A percentile compares a stretch with the other conserved stretches of the same genome.
These are phyloP conservation scores for Ophiocordyceps robertsii DNA, from an alignment of 2,329 filamentous ascomycete species.

Conservation along the genomic window DNA sequence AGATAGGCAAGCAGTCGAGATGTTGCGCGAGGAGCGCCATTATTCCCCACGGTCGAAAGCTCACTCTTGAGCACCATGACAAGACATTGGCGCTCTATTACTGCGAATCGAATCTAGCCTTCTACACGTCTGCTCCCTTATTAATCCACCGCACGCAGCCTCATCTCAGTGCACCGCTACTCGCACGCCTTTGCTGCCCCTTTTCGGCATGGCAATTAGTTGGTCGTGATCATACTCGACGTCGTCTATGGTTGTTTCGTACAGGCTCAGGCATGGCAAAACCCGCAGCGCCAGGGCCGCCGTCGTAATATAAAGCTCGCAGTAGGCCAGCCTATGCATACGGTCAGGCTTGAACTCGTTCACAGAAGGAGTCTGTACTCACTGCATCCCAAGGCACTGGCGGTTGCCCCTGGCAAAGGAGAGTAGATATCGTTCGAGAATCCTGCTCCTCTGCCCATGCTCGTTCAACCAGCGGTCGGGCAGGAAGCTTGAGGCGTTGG, in stretches of 20 bases:
- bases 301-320: slow-evolving; percentile 14
- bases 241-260: slow-evolving; percentile 14
- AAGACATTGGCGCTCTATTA: too few species aligned
- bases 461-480: background rate
- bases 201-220: slow-evolving; percentile 9
- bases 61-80: too few species aligned
- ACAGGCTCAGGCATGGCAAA: slow-evolving; percentile 11
- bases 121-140: too few species aligned
- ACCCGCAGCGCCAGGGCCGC: slow-evolving; percentile 14
- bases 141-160: too few species aligned
- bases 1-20: too few species aligned
- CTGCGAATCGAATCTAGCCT: too few species aligned
- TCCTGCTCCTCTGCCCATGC: background rate
- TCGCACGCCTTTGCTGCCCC: background rate
- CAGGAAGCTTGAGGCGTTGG: background rate
- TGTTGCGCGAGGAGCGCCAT: too few species aligned
- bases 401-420: background rate
- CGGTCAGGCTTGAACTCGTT: background rate
- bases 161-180: too few species aligned
- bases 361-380: background rate
- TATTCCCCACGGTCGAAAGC: too few species aligned
- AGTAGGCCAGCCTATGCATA: slow-evolving; percentile 12
- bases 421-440: background rate
- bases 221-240: slow-evolving; percentile 15
- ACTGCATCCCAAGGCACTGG: background rate